Percentiles rank a stretch among this genome's conserved stretches.
These are phyloP conservation scores for Ceriops tagal DNA, from an alignment of 345 rosid species.

Conservation along the genomic window DNA sequence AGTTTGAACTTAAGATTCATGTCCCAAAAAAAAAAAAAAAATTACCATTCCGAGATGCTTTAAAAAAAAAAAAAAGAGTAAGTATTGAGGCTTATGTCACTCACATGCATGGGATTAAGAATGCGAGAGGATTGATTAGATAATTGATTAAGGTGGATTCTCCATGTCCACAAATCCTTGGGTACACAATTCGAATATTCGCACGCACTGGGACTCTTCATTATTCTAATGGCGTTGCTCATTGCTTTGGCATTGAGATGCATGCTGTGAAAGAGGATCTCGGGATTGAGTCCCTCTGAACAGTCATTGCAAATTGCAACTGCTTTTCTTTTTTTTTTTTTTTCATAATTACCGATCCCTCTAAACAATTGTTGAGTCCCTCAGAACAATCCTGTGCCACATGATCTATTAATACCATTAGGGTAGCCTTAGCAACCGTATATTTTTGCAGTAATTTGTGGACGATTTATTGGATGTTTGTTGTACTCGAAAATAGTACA, in stretches of 20 bases:
- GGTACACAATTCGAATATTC: conserved; percentile 42
- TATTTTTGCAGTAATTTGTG: too few species aligned
- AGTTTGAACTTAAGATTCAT: not conserved
- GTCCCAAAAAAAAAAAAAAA: too few species aligned
- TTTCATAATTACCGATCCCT: conserved; percentile 13
- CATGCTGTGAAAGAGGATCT: conserved; percentile 47
- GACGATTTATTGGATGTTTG: too few species aligned
- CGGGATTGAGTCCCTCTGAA: conserved; percentile 47
- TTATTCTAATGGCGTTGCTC: conserved; percentile 14
- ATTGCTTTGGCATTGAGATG: conserved; percentile 27
- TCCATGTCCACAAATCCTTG: conserved; percentile 26
- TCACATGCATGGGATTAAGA: conserved; percentile 48
- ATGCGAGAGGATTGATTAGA: conserved; percentile 35
- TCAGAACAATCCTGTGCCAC: not conserved
- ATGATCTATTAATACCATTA: too few species aligned
- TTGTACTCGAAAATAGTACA: too few species aligned
- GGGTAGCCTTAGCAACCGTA: too few species aligned
- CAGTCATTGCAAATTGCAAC: conserved; percentile 17
- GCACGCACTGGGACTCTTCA: conserved; percentile 45
- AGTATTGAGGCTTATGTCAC: not conserved
- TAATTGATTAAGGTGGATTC: conserved; percentile 44
- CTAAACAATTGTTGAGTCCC: not conserved
- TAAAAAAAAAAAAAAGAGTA: not conserved
- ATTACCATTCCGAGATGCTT: conserved; percentile 12
- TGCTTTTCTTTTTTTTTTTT: too few species aligned